Conservation (phyloP, 1,139 yeast species). For the Torulaspora globosa region DNA sequence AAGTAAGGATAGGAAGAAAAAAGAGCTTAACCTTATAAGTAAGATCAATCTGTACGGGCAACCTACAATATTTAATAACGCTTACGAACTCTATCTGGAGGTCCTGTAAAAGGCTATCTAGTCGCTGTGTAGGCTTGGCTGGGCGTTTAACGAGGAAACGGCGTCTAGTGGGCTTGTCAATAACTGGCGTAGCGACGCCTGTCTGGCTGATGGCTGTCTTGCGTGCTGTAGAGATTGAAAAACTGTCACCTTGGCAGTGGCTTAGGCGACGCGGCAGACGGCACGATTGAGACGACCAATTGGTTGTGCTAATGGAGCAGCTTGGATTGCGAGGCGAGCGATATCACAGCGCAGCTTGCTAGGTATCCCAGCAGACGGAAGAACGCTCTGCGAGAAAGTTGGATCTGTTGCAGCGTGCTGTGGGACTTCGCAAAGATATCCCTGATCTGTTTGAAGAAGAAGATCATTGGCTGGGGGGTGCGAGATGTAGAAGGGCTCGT, state of each 20-base stretch:
- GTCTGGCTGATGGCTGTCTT: neutral
- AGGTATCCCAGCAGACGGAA: constrained; percentile 36
- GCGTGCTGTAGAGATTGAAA: neutral
- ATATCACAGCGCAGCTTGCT: constrained; percentile 35
- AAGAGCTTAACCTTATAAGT: neutral
- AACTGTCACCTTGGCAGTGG: neutral
- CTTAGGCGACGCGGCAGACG: neutral
- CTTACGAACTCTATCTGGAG: neutral
- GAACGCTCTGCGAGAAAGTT: constrained; percentile 35
- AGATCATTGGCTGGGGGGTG: constrained; percentile 19
- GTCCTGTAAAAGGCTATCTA: neutral
- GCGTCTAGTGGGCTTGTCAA: neutral
- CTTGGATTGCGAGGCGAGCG: constrained; percentile 33
- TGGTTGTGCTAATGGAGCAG: constrained; percentile 16
- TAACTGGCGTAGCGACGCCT: neutral
- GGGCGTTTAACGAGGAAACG: neutral
- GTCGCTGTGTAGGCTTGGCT: neutral
- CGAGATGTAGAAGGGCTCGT: neutral
- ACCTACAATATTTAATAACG: neutral
- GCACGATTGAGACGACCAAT: neutral
- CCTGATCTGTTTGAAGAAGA: constrained; percentile 32
- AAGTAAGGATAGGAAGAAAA: neutral
- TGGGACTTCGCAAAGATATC: constrained; percentile 34
- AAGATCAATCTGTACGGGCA: constrained; percentile 1
- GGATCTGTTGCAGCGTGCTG: constrained; percentile 31